Evolutionary conservation across 257 asterid species (phyloP).

Genomic region (Eustoma russellianum): DNA sequence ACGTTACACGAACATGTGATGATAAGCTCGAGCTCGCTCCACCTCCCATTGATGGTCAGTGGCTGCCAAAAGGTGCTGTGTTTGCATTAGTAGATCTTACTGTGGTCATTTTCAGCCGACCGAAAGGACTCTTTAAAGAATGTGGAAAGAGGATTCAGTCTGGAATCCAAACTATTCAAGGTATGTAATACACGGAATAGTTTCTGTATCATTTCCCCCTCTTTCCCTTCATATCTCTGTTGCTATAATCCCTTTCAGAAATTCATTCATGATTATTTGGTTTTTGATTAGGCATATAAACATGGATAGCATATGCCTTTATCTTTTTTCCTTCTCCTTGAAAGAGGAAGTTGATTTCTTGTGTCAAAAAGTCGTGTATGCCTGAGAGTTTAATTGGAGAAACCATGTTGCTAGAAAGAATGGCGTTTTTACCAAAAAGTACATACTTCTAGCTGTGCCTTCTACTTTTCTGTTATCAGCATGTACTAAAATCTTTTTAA

Average conservation of each 20-base stretch:
- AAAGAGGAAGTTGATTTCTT: no score
- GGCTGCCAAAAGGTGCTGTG: slow-evolving; percentile 96
- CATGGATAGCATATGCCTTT: neutral
- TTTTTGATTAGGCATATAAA: no score
- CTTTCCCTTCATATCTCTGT: no score
- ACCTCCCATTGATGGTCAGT: slow-evolving; percentile 97
- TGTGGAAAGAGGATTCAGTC: slow-evolving; percentile 82
- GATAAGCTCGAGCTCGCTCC: slow-evolving; percentile 88
- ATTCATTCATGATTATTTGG: no score
- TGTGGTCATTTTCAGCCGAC: slow-evolving; percentile 80
- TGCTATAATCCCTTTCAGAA: no score
- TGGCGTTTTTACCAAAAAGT: no score
- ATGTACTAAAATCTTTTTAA: no score
- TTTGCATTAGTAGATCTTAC: slow-evolving; percentile 88
- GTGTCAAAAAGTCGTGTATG: no score
- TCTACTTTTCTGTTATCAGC: no score
- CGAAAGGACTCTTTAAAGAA: slow-evolving; percentile 85
- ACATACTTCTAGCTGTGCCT: no score
- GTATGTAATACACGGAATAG: slow-evolving; percentile 30
- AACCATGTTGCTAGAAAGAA: no score
- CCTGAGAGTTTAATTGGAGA: no score
- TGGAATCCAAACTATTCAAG: slow-evolving; percentile 69
- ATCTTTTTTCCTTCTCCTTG: slow-evolving; percentile 8
- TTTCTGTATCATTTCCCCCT: neutral
- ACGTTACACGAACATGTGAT: slow-evolving; percentile 60